These are phyloP conservation scores for Calonectria ilicicola DNA, from an alignment of 2,329 filamentous ascomycete genomes.

Conservation along the genomic window DNA sequence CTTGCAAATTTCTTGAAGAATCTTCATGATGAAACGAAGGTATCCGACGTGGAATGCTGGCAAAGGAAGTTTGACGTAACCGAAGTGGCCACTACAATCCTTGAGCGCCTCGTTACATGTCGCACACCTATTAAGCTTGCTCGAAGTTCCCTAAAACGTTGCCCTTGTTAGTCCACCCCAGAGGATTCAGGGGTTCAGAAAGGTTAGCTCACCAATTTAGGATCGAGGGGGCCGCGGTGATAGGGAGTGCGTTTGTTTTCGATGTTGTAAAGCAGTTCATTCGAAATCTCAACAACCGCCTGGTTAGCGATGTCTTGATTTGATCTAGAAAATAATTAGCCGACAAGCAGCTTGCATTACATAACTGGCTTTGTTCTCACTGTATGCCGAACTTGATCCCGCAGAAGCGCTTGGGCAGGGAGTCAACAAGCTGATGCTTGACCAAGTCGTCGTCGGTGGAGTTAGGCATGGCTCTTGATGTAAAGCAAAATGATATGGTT, in stretches of 20 bases:
- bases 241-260: conserved; percentile 82
- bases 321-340: conserved; percentile 66
- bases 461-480: background rate
- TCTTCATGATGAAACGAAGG: conserved; percentile 90
- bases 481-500: no score
- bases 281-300: conserved; percentile 91
- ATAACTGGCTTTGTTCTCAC: conserved; percentile 57
- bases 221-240: conserved; percentile 87
- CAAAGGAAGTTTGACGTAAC: conserved; percentile 88
- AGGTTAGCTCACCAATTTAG: conserved; percentile 71
- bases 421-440: conserved; percentile 92
- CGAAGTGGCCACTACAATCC: conserved; percentile 94
- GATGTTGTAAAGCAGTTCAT: conserved; percentile 92
- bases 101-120: conserved; percentile 87
- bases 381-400: conserved; percentile 95
- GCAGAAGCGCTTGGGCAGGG: conserved; percentile 90
- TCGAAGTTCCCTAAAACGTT: conserved; percentile 77
- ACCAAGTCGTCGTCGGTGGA: conserved; percentile 53
- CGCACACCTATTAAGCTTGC: conserved; percentile 81
- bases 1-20: conserved; percentile 96
- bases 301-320: conserved; percentile 96
- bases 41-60: conserved; percentile 98
- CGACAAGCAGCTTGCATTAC: background rate
- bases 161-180: background rate
- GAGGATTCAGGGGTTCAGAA: background rate